These are phyloP conservation scores for Pichia sp. DNA, from an alignment of 1,139 yeast species.

Conservation along the genomic window DNA sequence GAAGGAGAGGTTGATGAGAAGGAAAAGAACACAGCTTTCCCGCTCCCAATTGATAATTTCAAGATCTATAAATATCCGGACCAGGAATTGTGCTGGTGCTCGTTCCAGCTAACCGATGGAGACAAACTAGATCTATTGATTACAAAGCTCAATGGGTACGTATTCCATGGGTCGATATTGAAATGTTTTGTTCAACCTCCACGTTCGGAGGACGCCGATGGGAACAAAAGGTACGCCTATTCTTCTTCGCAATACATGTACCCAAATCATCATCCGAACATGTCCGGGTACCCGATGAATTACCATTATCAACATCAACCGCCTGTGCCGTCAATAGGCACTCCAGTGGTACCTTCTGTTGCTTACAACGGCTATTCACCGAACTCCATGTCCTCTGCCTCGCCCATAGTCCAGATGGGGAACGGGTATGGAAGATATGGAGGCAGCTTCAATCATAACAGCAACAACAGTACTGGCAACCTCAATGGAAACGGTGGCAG, in stretches of 20 bases:
- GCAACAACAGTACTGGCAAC: not conserved
- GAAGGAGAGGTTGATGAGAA: too few species aligned
- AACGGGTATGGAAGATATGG: not conserved
- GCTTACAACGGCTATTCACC: not conserved
- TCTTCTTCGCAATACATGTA: not conserved
- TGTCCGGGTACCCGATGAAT: not conserved
- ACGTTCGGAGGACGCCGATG: not conserved
- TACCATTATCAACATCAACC: not conserved
- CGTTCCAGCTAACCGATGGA: conserved; percentile 14
- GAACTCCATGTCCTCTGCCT: too few species aligned
- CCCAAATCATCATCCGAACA: not conserved
- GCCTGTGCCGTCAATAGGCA: not conserved
- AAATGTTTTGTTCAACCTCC: conserved; percentile 17
- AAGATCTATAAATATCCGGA: conserved; percentile 16
- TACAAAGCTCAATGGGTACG: conserved; percentile 20
- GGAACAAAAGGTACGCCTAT: not conserved
- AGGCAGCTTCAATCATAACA: not conserved
- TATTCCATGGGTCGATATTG: conserved; percentile 17
- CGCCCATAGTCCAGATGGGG: not conserved
- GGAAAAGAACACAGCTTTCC: too few species aligned
- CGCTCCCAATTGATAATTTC: conserved; percentile 11
- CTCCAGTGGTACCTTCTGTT: not conserved
- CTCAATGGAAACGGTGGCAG: not conserved
- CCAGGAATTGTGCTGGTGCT: conserved; percentile 22
- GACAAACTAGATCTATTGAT: conserved; percentile 10